Conservation (phyloP, 805 yeast species). For the Candida ortonii region DNA sequence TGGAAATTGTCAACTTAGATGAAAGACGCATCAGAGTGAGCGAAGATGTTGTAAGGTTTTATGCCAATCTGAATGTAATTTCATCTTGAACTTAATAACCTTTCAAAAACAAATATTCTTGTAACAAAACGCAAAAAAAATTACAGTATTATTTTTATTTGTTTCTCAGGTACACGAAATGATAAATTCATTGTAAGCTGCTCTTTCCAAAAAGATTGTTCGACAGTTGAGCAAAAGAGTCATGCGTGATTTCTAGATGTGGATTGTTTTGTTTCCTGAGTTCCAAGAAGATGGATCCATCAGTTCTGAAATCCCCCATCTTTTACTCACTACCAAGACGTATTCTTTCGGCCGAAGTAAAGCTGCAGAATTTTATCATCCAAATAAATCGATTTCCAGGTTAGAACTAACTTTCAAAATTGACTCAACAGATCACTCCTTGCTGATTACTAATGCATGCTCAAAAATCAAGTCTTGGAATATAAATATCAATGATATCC, state of each 20-base stretch:
- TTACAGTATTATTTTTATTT: too few relatives aligned
- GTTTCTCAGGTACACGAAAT: too few relatives aligned
- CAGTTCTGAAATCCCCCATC: slow-evolving; percentile 3
- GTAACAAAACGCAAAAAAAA: too few relatives aligned
- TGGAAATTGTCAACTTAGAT: slow-evolving; percentile 66
- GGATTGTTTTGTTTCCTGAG: slow-evolving; percentile 13
- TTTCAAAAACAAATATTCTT: not conserved
- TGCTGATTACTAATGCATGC: slow-evolving; percentile 10
- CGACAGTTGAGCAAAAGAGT: not conserved
- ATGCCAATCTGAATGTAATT: slow-evolving; percentile 40
- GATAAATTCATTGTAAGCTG: too few relatives aligned
- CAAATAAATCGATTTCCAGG: slow-evolving; percentile 15
- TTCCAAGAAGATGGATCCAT: not conserved
- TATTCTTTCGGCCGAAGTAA: slow-evolving; percentile 16
- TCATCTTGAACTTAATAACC: not conserved
- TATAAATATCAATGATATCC: slow-evolving; percentile 8
- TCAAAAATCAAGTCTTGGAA: slow-evolving; percentile 11
- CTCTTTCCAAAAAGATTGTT: too few relatives aligned
- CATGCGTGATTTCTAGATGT: slow-evolving; percentile 6
- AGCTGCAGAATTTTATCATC: slow-evolving; percentile 13
- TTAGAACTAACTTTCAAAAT: slow-evolving; percentile 11
- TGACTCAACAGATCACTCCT: slow-evolving; percentile 1
- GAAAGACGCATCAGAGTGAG: slow-evolving; percentile 57
- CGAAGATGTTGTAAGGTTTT: slow-evolving; percentile 58
- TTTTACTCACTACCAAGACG: slow-evolving; percentile 6